phyloP scores from a whole-genome alignment of 1,139 yeast species.

The Sugiyamaella pinicola region DNA sequence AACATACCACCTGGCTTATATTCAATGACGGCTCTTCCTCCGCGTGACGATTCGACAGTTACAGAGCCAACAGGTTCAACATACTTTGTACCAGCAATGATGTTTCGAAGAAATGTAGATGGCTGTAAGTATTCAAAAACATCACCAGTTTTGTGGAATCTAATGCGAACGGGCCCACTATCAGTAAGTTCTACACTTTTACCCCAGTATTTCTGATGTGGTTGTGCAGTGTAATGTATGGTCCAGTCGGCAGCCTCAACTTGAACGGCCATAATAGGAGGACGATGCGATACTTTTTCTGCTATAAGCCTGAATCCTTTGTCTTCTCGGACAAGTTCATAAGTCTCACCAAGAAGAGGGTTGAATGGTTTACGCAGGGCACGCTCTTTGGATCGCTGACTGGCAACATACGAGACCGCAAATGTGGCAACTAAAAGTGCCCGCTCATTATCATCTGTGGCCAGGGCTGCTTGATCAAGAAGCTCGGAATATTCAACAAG shows the following conservation, averaged over 20 bases:
- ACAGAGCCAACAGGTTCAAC: constrained; percentile 82
- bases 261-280: constrained; percentile 77
- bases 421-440: constrained; percentile 72
- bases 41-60: constrained; percentile 66
- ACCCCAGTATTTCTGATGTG: constrained; percentile 94
- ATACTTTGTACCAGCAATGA: constrained; percentile 93
- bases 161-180: constrained; percentile 64
- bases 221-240: constrained; percentile 71
- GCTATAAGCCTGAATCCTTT: constrained; percentile 66
- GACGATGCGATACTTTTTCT: constrained; percentile 82
- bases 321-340: constrained; percentile 79
- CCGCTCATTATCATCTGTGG: constrained; percentile 55
- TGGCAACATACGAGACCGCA: constrained; percentile 73
- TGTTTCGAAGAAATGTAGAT: constrained; percentile 75
- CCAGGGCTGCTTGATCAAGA: constrained; percentile 59
- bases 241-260: constrained; percentile 78
- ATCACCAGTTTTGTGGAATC: constrained; percentile 64
- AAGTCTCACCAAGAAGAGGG: constrained; percentile 87
- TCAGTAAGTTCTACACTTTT: constrained; percentile 83
- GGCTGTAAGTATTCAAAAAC: constrained; percentile 81
- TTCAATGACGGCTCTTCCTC: constrained; percentile 67
- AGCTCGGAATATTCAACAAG: constrained; percentile 72
- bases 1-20: constrained; percentile 70
- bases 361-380: constrained; percentile 87
- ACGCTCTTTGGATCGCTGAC: constrained; percentile 72